phyloP scores from a whole-genome alignment of 495 filamentous ascomycete species.

The Mytilinidion resinicola region DNA sequence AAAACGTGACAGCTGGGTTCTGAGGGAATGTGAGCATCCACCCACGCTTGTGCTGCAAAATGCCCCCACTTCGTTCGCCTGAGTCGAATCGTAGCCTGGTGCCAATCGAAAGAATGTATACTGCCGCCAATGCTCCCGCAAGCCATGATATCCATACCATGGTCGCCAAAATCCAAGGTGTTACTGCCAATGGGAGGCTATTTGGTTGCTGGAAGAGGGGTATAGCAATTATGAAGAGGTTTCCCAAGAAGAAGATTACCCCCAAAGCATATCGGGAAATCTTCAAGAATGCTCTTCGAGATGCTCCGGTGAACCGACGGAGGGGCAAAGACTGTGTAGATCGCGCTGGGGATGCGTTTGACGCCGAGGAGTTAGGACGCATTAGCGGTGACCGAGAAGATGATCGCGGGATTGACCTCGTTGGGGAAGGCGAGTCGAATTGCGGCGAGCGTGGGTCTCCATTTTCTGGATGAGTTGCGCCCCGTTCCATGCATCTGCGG shows the following conservation, averaged over 20 bases:
- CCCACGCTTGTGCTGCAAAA: neutral
- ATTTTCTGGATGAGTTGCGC: neutral
- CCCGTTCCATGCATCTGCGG: neutral
- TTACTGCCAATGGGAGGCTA: neutral
- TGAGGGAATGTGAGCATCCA: neutral
- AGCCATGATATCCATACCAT: neutral
- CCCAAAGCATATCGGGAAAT: neutral
- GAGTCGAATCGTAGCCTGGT: neutral
- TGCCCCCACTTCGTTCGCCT: neutral
- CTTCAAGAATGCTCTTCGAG: neutral
- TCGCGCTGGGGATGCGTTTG: too few relatives aligned
- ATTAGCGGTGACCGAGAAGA: neutral
- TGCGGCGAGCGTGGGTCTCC: too few relatives aligned
- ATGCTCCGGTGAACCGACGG: neutral
- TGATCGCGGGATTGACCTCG: neutral
- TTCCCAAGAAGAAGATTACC: neutral
- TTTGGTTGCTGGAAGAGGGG: neutral
- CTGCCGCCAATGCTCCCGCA: neutral
- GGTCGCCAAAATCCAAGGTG: neutral
- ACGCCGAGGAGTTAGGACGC: too few relatives aligned
- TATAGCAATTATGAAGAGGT: neutral
- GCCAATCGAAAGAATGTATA: neutral
- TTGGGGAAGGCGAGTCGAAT: neutral
- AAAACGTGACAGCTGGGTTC: neutral
- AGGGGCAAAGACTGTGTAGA: neutral